Percentiles rank a stretch among this genome's conserved stretches.
Conservation (phyloP, 371 early-diverging fungal genomes). For the Mortierella sp. region DNA sequence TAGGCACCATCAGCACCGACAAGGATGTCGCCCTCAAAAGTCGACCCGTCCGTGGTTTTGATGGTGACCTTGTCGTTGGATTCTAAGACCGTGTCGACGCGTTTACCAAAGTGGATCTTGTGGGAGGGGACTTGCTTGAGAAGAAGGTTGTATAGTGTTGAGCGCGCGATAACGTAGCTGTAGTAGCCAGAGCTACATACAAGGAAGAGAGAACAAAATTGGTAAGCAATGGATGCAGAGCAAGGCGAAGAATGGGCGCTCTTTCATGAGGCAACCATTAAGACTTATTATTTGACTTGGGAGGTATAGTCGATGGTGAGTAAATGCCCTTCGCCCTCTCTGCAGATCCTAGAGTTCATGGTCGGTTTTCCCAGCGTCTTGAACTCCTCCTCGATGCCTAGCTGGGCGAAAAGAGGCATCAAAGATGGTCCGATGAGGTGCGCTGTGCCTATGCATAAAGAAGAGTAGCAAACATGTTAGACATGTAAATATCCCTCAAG, state of each 20-base stretch:
- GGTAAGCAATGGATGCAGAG: too few species aligned
- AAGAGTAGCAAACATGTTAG: background rate
- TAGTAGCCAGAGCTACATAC: background rate
- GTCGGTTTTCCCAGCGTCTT: too few species aligned
- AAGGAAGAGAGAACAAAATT: background rate
- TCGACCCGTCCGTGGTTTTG: conserved; percentile 1
- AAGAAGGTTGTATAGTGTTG: conserved; percentile 1
- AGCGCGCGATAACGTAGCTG: too few species aligned
- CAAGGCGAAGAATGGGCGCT: too few species aligned
- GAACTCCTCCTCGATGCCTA: background rate
- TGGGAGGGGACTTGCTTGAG: background rate
- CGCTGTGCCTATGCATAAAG: background rate
- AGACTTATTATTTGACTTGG: background rate
- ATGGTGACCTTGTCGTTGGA: conserved; percentile 10
- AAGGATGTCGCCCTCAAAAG: conserved; percentile 9
- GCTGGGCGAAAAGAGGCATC: background rate
- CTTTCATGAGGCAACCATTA: too few species aligned
- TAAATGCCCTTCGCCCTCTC: too few species aligned
- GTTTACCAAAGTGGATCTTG: conserved; percentile 16
- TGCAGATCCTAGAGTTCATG: background rate
- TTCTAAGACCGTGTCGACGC: background rate
- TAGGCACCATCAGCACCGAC: conserved; percentile 22
- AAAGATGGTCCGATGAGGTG: background rate
- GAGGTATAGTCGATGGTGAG: background rate
- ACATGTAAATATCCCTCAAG: too few species aligned